These are phyloP conservation scores for Tylopilus felleus DNA, from an alignment of 768 basidiomycete species.

Conservation along the genomic window DNA sequence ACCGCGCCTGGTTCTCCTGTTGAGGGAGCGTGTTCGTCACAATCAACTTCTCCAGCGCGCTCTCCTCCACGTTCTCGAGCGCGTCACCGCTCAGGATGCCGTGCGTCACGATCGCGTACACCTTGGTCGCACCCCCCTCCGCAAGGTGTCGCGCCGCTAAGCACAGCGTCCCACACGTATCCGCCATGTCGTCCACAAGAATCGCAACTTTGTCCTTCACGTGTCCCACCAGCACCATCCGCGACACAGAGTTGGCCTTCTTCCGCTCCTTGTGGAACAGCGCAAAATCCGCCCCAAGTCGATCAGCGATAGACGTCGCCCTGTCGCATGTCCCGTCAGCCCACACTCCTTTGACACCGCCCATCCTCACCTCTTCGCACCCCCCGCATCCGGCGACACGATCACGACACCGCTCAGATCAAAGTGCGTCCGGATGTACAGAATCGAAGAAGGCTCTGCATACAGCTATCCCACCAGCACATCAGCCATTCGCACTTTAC, in stretches of 20 bases:
- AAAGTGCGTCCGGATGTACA: slow-evolving; percentile 93
- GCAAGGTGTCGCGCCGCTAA: slow-evolving; percentile 86
- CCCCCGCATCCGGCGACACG: slow-evolving; percentile 97
- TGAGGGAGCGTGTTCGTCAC: slow-evolving; percentile 99
- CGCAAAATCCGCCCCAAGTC: slow-evolving; percentile 95
- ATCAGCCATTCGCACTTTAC: slow-evolving; percentile 19
- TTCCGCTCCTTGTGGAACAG: slow-evolving; percentile 99
- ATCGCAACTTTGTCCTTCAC: slow-evolving; percentile 92
- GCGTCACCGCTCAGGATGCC: slow-evolving; percentile 93
- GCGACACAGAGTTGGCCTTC: slow-evolving; percentile 91
- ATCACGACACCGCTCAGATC: slow-evolving; percentile 84
- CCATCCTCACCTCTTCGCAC: slow-evolving; percentile 80
- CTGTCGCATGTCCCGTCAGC: slow-evolving; percentile 41
- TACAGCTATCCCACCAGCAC: slow-evolving; percentile 57
- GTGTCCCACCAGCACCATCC: slow-evolving; percentile 94
- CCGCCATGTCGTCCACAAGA: slow-evolving; percentile 98
- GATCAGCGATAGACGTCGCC: slow-evolving; percentile 95
- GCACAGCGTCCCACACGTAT: slow-evolving; percentile 92
- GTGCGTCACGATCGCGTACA: slow-evolving; percentile 94
- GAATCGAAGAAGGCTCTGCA: slow-evolving; percentile 91
- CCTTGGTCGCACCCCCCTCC: slow-evolving; percentile 82
- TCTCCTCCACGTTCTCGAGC: slow-evolving; percentile 65
- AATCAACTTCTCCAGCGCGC: slow-evolving; percentile 86
- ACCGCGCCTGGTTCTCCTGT: slow-evolving; percentile 62
- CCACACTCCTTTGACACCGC: not conserved